Evolutionary conservation across 441 rosid species (phyloP).

Genomic region (Adansonia gregorii): DNA sequence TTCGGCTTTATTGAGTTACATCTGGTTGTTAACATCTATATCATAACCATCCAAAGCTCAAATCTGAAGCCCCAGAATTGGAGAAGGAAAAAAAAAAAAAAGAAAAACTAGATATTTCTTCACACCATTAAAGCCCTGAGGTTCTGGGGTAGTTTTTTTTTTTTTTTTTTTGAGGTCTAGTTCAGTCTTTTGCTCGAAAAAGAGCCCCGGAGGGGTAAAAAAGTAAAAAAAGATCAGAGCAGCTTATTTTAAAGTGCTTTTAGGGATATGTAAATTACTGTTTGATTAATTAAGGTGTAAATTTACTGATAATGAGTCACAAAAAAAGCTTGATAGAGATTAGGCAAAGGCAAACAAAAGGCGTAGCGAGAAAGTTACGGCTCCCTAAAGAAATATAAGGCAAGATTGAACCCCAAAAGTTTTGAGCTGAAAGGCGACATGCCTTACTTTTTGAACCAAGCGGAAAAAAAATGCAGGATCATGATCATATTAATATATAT

Average conservation of each 20-base stretch:
- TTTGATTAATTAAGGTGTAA: background rate
- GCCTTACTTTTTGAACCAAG: background rate
- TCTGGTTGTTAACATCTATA: background rate
- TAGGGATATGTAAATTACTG: background rate
- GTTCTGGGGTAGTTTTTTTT: background rate
- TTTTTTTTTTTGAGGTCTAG: background rate
- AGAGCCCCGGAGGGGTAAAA: background rate
- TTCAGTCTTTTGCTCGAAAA: background rate
- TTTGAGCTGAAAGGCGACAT: background rate
- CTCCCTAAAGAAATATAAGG: background rate
- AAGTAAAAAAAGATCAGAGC: background rate
- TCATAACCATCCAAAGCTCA: constrained; percentile 14
- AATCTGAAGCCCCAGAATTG: background rate
- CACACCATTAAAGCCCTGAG: background rate
- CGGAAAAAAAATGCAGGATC: background rate
- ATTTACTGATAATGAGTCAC: background rate
- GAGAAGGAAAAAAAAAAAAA: background rate
- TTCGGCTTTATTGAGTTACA: background rate
- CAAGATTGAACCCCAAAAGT: background rate
- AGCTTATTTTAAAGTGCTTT: background rate
- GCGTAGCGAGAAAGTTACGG: background rate
- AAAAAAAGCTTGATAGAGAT: background rate
- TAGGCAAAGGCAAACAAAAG: too few relatives aligned
- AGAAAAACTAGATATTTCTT: background rate
- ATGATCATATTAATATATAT: background rate